Evolutionary conservation across 768 basidiomycete genomes (phyloP), one percentile per base, ranked within the genome.

Genomic region (Auriculariales sp.): DNA sequence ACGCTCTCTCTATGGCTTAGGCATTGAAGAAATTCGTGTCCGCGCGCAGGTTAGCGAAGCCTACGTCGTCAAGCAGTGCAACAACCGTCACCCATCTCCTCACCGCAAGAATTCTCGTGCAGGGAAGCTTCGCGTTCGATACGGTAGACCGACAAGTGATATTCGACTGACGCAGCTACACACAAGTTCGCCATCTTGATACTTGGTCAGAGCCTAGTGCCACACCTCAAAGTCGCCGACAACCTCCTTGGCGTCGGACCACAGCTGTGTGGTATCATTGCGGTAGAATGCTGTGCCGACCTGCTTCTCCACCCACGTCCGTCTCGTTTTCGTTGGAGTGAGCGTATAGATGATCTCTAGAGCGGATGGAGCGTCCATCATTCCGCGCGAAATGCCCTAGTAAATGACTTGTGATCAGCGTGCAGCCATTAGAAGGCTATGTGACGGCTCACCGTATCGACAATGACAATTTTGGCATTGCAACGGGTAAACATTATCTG

Each of bases 361-460:
- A 3, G 92, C 90, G 1, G 92, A 93, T 4, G 95, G 70, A 0
- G 77, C 79, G 12, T 93, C 94, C 15, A 88, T 91, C 57, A 95
- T 95, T 2, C 92, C 93, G 61, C 86, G 87, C 3, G 90, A 92
- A 46, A 94, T 93, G 15, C 90, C 86, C 27, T 7, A 11, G 39
- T 15, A 19, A 19, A 4, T 25, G n/a, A n/a, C n/a, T n/a, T n/a
- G n/a, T n/a, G n/a, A 22, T 5, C 12, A 24, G 7, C 27, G 19
- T 22, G 39, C 39, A 44, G 22, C 7, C 39, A 4, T 1, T 19
- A 19, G 17, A 19, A 5, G 12, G 39, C 39, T 44, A 12, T 22
- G 12, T 7, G 10, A 14, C n/a, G 10, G 50, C 55, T 34, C 25
- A 57, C 66, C 67, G 71, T 73, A 54, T 73, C 71, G 49, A 73